Evolutionary conservation across 1,284 basidiomycete genomes (phyloP).

Genomic region (Apiotrichum laibachii): DNA sequence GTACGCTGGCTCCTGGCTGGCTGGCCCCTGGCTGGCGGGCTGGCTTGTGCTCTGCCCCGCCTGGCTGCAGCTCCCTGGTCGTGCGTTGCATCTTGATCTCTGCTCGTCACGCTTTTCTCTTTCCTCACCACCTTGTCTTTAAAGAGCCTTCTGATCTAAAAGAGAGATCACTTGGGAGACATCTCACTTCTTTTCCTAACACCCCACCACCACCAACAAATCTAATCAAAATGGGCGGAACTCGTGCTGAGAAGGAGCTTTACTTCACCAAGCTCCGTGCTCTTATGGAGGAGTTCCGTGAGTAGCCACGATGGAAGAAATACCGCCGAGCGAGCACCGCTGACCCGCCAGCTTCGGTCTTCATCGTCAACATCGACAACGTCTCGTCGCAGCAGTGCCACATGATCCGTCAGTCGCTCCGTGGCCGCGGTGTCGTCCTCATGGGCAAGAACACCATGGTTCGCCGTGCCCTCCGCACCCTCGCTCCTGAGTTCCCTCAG

Average conservation of each 20-base stretch:
- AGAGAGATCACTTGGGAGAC: slow-evolving; percentile 51
- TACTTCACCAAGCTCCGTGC: slow-evolving; percentile 96
- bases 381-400: slow-evolving; percentile 93
- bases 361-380: slow-evolving; percentile 99
- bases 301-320: slow-evolving; percentile 44
- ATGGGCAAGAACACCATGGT: slow-evolving; percentile 99
- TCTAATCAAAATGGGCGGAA: slow-evolving; percentile 74
- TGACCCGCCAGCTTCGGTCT: slow-evolving; percentile 74
- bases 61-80: neutral
- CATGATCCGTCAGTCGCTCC: slow-evolving; percentile 86
- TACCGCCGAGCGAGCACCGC: neutral
- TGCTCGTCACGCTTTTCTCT: slow-evolving; percentile 13
- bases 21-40: no score
- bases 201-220: slow-evolving; percentile 26
- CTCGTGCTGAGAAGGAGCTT: slow-evolving; percentile 82
- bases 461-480: slow-evolving; percentile 89
- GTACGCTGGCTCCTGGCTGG: no score
- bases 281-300: slow-evolving; percentile 85
- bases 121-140: slow-evolving; percentile 43
- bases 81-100: neutral
- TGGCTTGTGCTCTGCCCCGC: neutral
- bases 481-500: slow-evolving; percentile 85
- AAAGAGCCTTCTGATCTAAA: slow-evolving; percentile 52
- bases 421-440: slow-evolving; percentile 92
- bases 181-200: slow-evolving; percentile 13